These are phyloP conservation scores for Clarireedia paspali DNA, from an alignment of 2,329 filamentous ascomycete genomes.

Conservation along the genomic window DNA sequence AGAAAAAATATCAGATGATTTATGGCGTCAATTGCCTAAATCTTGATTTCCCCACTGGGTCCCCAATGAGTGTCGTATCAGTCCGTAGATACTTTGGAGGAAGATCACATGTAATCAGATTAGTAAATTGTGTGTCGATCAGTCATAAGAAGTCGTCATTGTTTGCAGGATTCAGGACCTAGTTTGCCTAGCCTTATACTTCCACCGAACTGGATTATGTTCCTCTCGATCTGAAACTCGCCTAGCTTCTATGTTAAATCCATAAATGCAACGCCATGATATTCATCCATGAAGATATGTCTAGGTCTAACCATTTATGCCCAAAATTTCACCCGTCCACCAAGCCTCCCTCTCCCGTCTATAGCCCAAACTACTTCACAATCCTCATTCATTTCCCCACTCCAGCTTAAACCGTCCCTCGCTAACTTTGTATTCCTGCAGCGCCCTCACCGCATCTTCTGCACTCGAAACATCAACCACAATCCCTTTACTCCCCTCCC, in stretches of 20 bases:
- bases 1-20: not conserved
- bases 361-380: too few relatives aligned
- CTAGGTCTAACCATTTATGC: not conserved
- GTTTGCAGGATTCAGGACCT: not conserved
- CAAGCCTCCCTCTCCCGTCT: not conserved
- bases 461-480: constrained; percentile 67
- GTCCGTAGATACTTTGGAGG: too few relatives aligned
- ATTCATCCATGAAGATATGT: not conserved
- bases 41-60: not conserved
- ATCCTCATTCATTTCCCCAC: constrained; percentile 50
- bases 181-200: not conserved
- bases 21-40: not conserved
- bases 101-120: too few relatives aligned
- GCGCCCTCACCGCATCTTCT: constrained; percentile 61
- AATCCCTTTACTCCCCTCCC: constrained; percentile 62
- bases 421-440: constrained; percentile 70
- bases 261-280: not conserved
- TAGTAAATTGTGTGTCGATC: too few relatives aligned
- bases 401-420: constrained; percentile 70
- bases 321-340: not conserved
- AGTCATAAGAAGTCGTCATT: not conserved
- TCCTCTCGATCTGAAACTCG: not conserved
- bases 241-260: not conserved
- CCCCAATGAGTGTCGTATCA: too few relatives aligned
- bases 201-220: too few relatives aligned